Evolutionary conservation across 306 rosid genomes (phyloP), one percentile per base, ranked within the genome.

Genomic region (Pyrus bretschneideri): DNA sequence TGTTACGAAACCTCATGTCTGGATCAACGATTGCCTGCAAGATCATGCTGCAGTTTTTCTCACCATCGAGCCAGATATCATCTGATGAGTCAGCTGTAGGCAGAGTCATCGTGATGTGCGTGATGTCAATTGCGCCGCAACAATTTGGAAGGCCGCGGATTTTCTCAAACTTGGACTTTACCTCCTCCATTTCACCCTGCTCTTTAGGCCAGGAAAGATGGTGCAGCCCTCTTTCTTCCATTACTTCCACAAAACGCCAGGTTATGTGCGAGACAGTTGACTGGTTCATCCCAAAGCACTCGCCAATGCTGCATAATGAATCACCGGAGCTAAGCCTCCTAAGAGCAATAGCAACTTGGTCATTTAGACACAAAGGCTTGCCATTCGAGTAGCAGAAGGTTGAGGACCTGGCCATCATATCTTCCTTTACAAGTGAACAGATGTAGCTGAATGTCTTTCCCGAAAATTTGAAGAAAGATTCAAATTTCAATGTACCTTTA

Each of bases 241-340:
- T 91, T 33, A 92, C 83, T 84, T 91, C 97, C 64, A 91, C 98
- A 55, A 93, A 93, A 54, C 85, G 87, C 98, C 97, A 93, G 33
- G 98, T 93, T 77, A 90, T 18, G 74, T 93, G 93, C 69, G 98
- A 87, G 82, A 93, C 98, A 17, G 97, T 83, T 58, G 98, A 86
- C 61, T 85, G 93, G 87, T 86, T 90, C 81, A 91, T 64, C 75
- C 82, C 79, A 77, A 93, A 93, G 55, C 89, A 87, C 46, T 91
- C 91, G 2, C 98, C 98, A 2, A 93, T 83, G 72, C 64, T 83
- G 49, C 86, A 81, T 79, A 93, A 69, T 9, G 98, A 93, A 66
- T 91, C 97, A 9, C 98, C 98, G 21, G 97, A 91, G 85, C 93
- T 76, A 45, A 93, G 97, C 87, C 97, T 90, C 83, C 96, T 85